Percentiles rank a stretch among this genome's conserved stretches.
Evolutionary conservation across 495 filamentous ascomycete species (phyloP).

Genomic region (Aspergillus saccharolyticus): DNA sequence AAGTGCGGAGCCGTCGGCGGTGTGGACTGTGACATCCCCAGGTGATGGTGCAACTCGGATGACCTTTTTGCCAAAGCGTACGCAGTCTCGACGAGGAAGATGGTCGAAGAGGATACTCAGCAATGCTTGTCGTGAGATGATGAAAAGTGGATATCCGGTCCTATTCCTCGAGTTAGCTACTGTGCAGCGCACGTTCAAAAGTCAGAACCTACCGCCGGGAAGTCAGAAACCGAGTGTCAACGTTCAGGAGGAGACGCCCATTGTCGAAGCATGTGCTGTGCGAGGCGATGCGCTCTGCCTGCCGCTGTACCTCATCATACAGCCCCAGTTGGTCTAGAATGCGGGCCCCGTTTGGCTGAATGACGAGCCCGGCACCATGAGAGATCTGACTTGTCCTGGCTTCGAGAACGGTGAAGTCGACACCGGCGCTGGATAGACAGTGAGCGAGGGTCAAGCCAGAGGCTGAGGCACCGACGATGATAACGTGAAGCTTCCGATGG

Average conservation of each 20-base stretch:
- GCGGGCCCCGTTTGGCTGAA: slow-evolving; percentile 9
- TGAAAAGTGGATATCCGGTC: not conserved
- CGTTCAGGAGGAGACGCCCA: not conserved
- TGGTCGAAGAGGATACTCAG: not conserved
- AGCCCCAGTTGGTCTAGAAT: slow-evolving; percentile 14
- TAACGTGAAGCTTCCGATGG: not conserved
- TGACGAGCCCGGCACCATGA: slow-evolving; percentile 5
- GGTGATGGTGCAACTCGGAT: not conserved
- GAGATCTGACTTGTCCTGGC: not conserved
- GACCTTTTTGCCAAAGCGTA: not conserved
- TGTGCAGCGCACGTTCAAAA: not conserved
- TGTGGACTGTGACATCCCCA: not conserved
- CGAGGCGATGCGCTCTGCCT: not conserved
- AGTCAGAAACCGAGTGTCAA: not conserved
- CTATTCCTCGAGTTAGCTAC: not conserved
- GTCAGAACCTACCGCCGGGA: not conserved
- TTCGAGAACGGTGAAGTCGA: slow-evolving; percentile 7
- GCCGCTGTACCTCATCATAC: not conserved
- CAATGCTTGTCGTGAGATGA: not conserved
- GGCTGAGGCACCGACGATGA: slow-evolving; percentile 12
- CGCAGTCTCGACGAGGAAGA: not conserved
- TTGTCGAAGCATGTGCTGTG: not conserved
- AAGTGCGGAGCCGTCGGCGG: not conserved
- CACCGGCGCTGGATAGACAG: slow-evolving; percentile 3
- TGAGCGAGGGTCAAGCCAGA: slow-evolving; percentile 9